Evolutionary conservation across 352 stramenopile genomes (phyloP).

Genomic region (Phytophthora kernoviae): DNA sequence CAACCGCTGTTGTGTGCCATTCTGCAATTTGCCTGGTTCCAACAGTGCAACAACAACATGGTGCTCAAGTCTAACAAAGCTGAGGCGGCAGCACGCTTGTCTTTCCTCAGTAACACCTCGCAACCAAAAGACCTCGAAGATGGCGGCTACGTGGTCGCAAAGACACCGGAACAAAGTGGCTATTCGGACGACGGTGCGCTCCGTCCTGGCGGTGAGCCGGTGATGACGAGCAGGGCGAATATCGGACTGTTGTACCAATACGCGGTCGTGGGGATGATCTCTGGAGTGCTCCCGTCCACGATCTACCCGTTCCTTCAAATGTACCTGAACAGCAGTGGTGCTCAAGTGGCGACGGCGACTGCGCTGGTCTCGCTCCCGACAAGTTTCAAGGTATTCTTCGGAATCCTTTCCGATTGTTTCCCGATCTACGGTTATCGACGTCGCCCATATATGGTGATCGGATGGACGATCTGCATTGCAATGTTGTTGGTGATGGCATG

Average conservation of each 20-base stretch:
- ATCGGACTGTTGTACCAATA: conserved; percentile 49
- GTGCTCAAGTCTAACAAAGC: conserved; percentile 8
- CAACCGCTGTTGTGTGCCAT: conserved; percentile 17
- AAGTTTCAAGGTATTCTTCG: conserved; percentile 67
- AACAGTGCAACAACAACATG: conserved; percentile 18
- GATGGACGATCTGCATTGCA: conserved; percentile 43
- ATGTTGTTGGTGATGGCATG: conserved; percentile 55
- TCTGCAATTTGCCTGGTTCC: conserved; percentile 16
- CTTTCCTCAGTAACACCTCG: conserved; percentile 20
- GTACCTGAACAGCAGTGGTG: conserved; percentile 47
- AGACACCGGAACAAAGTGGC: conserved; percentile 33
- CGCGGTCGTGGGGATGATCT: conserved; percentile 44
- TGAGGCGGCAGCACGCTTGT: conserved; percentile 24
- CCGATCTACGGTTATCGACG: conserved; percentile 55
- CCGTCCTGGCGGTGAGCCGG: conserved; percentile 37
- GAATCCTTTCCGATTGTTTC: conserved; percentile 60
- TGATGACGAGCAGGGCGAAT: conserved; percentile 33
- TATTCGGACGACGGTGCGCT: conserved; percentile 44
- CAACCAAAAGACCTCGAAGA: conserved; percentile 30
- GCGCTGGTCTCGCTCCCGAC: conserved; percentile 49
- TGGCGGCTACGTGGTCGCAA: conserved; percentile 21
- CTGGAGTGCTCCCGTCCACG: conserved; percentile 38
- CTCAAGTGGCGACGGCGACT: conserved; percentile 38
- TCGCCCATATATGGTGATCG: conserved; percentile 60
- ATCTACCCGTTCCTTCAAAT: conserved; percentile 48